phyloP scores from a whole-genome alignment of 441 rosid genomes.

The Gossypium aridum region DNA sequence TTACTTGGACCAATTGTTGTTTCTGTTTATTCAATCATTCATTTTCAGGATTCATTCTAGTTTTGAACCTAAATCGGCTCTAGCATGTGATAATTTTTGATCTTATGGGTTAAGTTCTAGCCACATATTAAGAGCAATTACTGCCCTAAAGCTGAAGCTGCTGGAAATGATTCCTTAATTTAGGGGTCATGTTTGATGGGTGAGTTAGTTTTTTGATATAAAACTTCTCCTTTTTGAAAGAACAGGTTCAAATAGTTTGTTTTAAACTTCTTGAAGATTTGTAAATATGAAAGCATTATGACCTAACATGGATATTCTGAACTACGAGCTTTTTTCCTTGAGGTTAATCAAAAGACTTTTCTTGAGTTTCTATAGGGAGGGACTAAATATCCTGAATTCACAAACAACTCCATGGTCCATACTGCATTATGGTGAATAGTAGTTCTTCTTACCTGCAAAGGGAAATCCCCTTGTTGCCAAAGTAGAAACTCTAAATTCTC shows the following conservation, averaged over 20 bases:
- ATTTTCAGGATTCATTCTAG: not conserved
- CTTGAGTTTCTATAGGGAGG: too few species aligned
- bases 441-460: not conserved
- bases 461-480: not conserved
- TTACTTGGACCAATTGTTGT: not conserved
- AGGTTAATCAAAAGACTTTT: not conserved
- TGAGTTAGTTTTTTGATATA: not conserved
- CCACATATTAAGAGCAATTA: not conserved
- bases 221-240: not conserved
- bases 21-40: not conserved
- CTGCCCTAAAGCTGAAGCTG: conserved; percentile 1
- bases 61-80: not conserved
- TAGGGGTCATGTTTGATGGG: not conserved
- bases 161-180: not conserved
- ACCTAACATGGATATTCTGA: not conserved
- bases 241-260: not conserved
- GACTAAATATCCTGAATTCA: too few species aligned
- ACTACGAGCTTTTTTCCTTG: not conserved
- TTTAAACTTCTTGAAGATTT: not conserved
- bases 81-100: not conserved
- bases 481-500: not conserved
- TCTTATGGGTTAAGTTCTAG: not conserved
- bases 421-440: too few species aligned
- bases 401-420: too few species aligned
- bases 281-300: not conserved